Evolutionary conservation across 2,329 filamentous ascomycete genomes (phyloP).

Genomic region (Conoideocrella luteorostrata): DNA sequence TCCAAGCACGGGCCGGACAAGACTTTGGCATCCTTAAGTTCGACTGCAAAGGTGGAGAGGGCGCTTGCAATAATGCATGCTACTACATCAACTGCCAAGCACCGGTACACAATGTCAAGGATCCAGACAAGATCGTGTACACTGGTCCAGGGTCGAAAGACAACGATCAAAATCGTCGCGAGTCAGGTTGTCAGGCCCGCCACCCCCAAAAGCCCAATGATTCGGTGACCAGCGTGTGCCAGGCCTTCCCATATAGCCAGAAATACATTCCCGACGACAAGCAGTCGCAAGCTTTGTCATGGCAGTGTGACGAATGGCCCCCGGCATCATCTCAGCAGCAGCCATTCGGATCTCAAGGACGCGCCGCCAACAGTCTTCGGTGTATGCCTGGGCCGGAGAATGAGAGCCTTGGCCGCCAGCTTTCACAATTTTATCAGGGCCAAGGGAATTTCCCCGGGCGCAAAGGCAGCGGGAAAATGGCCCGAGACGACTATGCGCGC

Average conservation of each 20-base stretch:
- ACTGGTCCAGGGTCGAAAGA: background rate
- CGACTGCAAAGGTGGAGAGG: background rate
- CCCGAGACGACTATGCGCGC: background rate
- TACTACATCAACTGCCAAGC: background rate
- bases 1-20: background rate
- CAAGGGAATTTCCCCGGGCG: background rate
- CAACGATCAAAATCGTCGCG: background rate
- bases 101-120: background rate
- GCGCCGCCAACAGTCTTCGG: background rate
- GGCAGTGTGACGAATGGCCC: background rate
- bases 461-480: background rate
- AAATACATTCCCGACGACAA: background rate
- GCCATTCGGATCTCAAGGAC: background rate
- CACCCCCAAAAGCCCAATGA: background rate
- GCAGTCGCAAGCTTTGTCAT: background rate
- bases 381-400: background rate
- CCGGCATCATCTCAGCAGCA: background rate
- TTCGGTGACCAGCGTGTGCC: background rate
- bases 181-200: background rate
- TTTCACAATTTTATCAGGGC: background rate
- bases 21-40: background rate
- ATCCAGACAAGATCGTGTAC: background rate
- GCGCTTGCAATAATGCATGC: background rate
- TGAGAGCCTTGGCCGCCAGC: background rate
- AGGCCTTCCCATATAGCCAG: background rate